A percentile compares a stretch with the other conserved stretches of the same genome.
phyloP scores from a whole-genome alignment of 2,329 filamentous ascomycete genomes.

The Colletotrichum zoysiae region DNA sequence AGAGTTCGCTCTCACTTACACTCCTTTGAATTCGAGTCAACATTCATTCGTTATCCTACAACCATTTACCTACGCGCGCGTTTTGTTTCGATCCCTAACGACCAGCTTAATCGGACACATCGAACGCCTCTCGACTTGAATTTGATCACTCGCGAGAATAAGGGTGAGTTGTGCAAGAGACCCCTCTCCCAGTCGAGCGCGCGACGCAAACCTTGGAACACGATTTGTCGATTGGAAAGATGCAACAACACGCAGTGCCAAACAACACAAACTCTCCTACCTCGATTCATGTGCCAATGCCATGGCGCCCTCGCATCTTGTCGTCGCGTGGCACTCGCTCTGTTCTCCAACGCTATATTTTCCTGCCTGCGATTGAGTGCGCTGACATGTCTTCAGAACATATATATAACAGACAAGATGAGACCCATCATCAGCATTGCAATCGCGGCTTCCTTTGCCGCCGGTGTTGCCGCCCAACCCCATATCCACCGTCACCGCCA shows the following conservation, averaged over 20 bases:
- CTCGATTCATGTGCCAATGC: neutral
- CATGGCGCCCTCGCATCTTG: neutral
- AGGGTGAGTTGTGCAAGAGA: slow-evolving; percentile 19
- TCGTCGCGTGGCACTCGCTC: neutral
- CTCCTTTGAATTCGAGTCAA: slow-evolving; percentile 40
- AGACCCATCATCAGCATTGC: slow-evolving; percentile 63
- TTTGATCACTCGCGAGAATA: slow-evolving; percentile 28
- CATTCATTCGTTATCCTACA: slow-evolving; percentile 38
- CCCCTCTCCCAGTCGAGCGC: neutral
- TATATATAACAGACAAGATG: slow-evolving; percentile 52
- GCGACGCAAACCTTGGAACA: neutral
- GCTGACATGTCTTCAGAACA: slow-evolving; percentile 28
- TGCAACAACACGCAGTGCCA: neutral
- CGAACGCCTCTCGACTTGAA: slow-evolving; percentile 20
- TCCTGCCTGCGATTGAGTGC: neutral
- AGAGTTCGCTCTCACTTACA: slow-evolving; percentile 42
- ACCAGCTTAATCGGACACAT: slow-evolving; percentile 14
- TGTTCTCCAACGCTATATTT: neutral
- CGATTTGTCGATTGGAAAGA: neutral
- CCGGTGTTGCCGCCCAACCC: slow-evolving; percentile 67
- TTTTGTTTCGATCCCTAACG: slow-evolving; percentile 27
- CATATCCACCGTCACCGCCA: slow-evolving; percentile 72
- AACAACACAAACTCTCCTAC: neutral
- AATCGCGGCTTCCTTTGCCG: slow-evolving; percentile 65
- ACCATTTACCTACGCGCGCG: slow-evolving; percentile 18